These are phyloP conservation scores for Phytophthora chlamydospora DNA, from an alignment of 352 stramenopile genomes.

Conservation along the genomic window DNA sequence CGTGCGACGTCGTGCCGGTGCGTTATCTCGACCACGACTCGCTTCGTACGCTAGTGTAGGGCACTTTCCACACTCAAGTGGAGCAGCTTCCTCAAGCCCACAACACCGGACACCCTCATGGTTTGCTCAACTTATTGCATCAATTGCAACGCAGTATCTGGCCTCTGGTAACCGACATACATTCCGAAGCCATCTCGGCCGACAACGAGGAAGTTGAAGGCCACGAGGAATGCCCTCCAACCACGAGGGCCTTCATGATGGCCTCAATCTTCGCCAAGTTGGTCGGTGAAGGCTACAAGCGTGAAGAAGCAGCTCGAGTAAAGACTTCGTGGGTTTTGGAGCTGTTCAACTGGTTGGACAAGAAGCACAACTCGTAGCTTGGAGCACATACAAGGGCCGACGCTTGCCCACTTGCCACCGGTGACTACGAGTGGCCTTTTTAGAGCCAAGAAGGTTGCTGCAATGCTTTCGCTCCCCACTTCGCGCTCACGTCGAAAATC, in stretches of 20 bases:
- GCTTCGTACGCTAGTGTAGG: constrained; percentile 45
- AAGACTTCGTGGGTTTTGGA: constrained; percentile 34
- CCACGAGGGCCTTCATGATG: constrained; percentile 20
- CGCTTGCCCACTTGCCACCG: constrained; percentile 72
- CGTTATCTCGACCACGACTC: constrained; percentile 30
- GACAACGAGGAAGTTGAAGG: not conserved
- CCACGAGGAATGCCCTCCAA: constrained; percentile 3
- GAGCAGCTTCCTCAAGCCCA: constrained; percentile 24
- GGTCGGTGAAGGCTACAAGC: constrained; percentile 16
- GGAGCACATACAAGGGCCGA: constrained; percentile 56
- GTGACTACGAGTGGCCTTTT: constrained; percentile 72
- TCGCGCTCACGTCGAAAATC: constrained; percentile 61
- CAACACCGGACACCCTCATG: not conserved
- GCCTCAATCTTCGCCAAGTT: constrained; percentile 31
- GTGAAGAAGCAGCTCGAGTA: constrained; percentile 16
- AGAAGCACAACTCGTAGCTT: constrained; percentile 56
- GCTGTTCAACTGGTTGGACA: constrained; percentile 35
- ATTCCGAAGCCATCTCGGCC: constrained; percentile 17
- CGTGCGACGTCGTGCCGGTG: constrained; percentile 40
- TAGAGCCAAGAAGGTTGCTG: constrained; percentile 75
- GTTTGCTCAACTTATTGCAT: constrained; percentile 34
- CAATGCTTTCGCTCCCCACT: constrained; percentile 76
- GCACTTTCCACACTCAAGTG: constrained; percentile 52
- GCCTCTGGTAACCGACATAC: constrained; percentile 39
- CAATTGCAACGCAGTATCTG: constrained; percentile 51